Evolutionary conservation across 768 basidiomycete genomes (phyloP).

Genomic region (Galerina marginata): DNA sequence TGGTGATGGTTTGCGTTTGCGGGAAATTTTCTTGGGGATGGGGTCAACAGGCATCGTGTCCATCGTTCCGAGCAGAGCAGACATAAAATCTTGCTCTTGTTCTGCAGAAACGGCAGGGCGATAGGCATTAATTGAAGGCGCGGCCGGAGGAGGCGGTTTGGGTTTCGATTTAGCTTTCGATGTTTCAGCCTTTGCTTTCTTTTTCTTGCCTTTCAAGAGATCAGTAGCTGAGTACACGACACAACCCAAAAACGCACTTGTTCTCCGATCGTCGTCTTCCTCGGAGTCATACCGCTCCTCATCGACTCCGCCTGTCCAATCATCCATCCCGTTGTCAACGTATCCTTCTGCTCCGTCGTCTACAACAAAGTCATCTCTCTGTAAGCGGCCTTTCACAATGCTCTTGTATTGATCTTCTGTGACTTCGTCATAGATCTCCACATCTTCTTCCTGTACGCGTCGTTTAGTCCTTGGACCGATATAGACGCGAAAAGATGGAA

Average conservation of each 20-base stretch:
- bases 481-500: background rate
- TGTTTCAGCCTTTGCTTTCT: conserved; percentile 45
- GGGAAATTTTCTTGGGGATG: conserved; percentile 35
- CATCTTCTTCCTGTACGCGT: conserved; percentile 56
- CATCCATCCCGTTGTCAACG: conserved; percentile 96
- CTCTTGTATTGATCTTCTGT: conserved; percentile 86
- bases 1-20: conserved; percentile 74
- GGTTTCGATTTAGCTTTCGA: conserved; percentile 51
- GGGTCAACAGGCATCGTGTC: conserved; percentile 47
- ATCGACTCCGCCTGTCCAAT: conserved; percentile 69
- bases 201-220: conserved; percentile 40
- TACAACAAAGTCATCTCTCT: conserved; percentile 91
- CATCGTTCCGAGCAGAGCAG: conserved; percentile 74
- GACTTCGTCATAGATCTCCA: conserved; percentile 85
- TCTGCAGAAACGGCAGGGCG: conserved; percentile 75
- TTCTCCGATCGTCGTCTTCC: conserved; percentile 55
- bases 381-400: conserved; percentile 83
- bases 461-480: background rate
- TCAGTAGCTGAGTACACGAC: background rate
- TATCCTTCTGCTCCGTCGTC: conserved; percentile 94
- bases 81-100: conserved; percentile 92
- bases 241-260: conserved; percentile 33
- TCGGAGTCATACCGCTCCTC: conserved; percentile 55
- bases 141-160: conserved; percentile 55
- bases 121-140: conserved; percentile 80